Evolutionary conservation across 2,329 filamentous ascomycete genomes (phyloP).

Genomic region (Fusarium musae): DNA sequence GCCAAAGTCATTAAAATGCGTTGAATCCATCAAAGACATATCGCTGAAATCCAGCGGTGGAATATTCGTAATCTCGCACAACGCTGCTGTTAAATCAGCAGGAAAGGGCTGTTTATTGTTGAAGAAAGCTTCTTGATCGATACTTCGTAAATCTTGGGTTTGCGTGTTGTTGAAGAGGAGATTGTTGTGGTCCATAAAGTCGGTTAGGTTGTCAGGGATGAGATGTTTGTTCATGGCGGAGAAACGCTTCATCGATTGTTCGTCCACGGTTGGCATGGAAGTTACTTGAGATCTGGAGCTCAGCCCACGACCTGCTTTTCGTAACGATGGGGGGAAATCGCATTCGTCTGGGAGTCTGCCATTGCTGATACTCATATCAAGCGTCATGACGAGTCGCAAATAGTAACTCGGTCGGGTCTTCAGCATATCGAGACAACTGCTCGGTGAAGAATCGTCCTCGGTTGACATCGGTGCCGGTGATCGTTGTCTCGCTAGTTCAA

Average conservation of each 20-base stretch:
- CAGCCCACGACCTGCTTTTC: neutral
- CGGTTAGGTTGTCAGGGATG: neutral
- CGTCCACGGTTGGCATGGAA: accelerated
- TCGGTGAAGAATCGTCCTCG: neutral
- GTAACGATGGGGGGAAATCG: slow-evolving; percentile 35
- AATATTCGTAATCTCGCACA: slow-evolving; percentile 22
- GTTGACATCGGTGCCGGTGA: neutral
- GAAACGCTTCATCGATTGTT: neutral
- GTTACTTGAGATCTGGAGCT: neutral
- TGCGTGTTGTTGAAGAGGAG: accelerated
- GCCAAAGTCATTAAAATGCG: neutral
- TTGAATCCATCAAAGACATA: slow-evolving; percentile 10
- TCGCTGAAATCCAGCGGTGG: slow-evolving; percentile 4
- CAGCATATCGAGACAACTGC: slow-evolving; percentile 34
- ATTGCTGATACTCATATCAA: slow-evolving; percentile 43
- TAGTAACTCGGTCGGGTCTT: slow-evolving; percentile 35
- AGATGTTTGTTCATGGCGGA: slow-evolving; percentile 10
- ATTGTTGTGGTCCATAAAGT: neutral
- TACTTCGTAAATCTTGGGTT: neutral
- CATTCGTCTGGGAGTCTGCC: slow-evolving; percentile 39
- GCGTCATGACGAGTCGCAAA: slow-evolving; percentile 33
- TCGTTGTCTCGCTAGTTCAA: slow-evolving; percentile 28
- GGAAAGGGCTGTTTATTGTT: slow-evolving; percentile 1
- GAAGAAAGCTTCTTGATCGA: slow-evolving; percentile 12
- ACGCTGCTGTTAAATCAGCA: neutral